These are phyloP conservation scores for Cryptosporidium ubiquitum DNA, from an alignment of 169 alveolate genomes.

Conservation along the genomic window DNA sequence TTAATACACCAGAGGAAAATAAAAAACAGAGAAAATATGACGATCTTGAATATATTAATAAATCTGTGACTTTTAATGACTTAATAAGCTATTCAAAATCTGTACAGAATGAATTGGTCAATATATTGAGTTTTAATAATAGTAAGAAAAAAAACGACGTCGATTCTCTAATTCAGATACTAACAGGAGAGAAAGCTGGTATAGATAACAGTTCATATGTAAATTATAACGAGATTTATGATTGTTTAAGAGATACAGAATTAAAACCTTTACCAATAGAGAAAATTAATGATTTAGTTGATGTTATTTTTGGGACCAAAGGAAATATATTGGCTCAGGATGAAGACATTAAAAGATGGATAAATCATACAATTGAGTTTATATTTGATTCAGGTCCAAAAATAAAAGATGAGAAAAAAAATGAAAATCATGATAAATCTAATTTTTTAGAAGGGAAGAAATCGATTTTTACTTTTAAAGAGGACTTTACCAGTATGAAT, in stretches of 20 bases:
- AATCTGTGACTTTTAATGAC: background rate
- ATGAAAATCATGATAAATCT: background rate
- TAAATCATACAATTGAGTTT: slow-evolving; percentile 27
- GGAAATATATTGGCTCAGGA: slow-evolving; percentile 4
- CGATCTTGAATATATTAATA: background rate
- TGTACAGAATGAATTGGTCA: slow-evolving; percentile 25
- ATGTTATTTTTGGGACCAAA: slow-evolving; percentile 4
- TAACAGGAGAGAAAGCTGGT: background rate
- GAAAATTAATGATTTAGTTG: background rate
- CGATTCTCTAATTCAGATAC: slow-evolving; percentile 3
- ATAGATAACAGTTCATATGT: background rate
- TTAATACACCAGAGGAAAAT: background rate
- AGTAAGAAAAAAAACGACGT: slow-evolving; percentile 12
- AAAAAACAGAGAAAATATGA: background rate
- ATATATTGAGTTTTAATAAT: slow-evolving; percentile 8
- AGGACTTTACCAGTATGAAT: slow-evolving; percentile 20
- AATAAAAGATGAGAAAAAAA: background rate
- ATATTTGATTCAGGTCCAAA: background rate
- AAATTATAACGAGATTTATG: slow-evolving; percentile 5
- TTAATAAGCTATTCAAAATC: slow-evolving; percentile 26
- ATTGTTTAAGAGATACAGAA: slow-evolving; percentile 14
- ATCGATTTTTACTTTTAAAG: slow-evolving; percentile 2
- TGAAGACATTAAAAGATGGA: slow-evolving; percentile 57
- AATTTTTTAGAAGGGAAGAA: background rate
- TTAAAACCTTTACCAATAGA: slow-evolving; percentile 8